Base-by-base conservation (phyloP, 495 filamentous ascomycete species). In the Astrothelium macrocarpum region DNA sequence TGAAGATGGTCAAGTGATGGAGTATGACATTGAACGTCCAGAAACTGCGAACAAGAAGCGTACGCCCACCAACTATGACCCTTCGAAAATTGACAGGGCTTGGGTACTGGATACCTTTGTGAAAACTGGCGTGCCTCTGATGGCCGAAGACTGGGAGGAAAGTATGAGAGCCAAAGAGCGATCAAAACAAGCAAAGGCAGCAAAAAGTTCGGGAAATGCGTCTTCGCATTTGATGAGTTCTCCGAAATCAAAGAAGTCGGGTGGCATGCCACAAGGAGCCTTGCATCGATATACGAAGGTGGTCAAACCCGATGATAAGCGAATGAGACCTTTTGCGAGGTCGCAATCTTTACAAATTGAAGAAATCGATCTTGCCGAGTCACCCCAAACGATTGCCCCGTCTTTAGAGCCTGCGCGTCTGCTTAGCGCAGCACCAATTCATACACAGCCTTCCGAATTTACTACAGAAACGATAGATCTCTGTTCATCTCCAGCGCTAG, bases 71-170 rank as follows among this genome's bases (percentile, higher is more conserved):
- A 73, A 75, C 0, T 90, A 84, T 53, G 85, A 93, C 67, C 84
- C 90, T 2, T 84, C 84, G 32, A 72, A 84, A 39, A 70, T 79
- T 2, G 84, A 87, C 53, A 87, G 87, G 66, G 69, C 84, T 25
- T 98, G 92, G 92, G 74, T 97, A 5, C 82, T 90, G 12, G 87
- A 91, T 68, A 80, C 82, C 0, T 78, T 89, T 64, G 85, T 85
- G 11, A 87, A 83, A 61, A 70, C 88, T 18, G 88, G 90, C 0
- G 79, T 89, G 59, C 90, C 89, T 23, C 73, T 87, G 14, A 81
- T 84, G n/a, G 84, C 92, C 1, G 80, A 88, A 63, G 85, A 84
- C 26, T 98, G 90, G 85, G 86, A 95, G 66, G 84, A 84, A 60
- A 78, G 81, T 23, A 78, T 83, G 42, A 74, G 49, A 29, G n/a